Evolutionary conservation across 2,329 filamentous ascomycete species (phyloP).

Genomic region (Sphaerostilbella broomeana): DNA sequence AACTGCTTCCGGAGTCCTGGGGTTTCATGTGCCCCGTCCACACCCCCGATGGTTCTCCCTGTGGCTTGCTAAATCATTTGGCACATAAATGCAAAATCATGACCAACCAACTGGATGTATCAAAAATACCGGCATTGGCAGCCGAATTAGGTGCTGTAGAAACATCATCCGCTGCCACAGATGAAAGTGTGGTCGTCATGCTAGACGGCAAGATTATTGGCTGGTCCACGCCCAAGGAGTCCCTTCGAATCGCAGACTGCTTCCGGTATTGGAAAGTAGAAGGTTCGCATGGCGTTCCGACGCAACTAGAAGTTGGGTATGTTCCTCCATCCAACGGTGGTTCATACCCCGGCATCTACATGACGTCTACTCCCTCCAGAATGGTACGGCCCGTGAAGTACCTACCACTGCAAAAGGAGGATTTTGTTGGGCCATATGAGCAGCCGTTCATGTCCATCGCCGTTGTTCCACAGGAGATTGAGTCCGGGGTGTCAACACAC

Average conservation of each 20-base stretch:
- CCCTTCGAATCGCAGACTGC: constrained; percentile 74
- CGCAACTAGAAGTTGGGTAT: constrained; percentile 84
- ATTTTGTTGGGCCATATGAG: constrained; percentile 88
- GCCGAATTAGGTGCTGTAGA: constrained; percentile 72
- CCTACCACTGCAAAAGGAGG: constrained; percentile 74
- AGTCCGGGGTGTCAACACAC: constrained; percentile 84
- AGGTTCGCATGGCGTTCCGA: constrained; percentile 70
- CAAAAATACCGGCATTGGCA: constrained; percentile 65
- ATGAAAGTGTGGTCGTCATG: constrained; percentile 82
- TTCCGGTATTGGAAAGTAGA: constrained; percentile 94
- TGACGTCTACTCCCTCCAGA: constrained; percentile 76
- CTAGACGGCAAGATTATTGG: constrained; percentile 86
- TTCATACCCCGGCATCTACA: constrained; percentile 94
- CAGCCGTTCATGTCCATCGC: constrained; percentile 99
- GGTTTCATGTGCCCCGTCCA: constrained; percentile 96
- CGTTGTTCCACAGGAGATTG: constrained; percentile 78
- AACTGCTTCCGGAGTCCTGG: constrained; percentile 93
- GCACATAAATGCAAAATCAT: constrained; percentile 90
- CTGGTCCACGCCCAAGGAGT: constrained; percentile 81
- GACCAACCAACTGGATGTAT: constrained; percentile 67
- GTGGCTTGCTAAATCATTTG: constrained; percentile 89
- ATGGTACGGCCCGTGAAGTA: constrained; percentile 94
- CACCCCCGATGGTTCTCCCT: constrained; percentile 92
- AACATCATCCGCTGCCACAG: constrained; percentile 68
- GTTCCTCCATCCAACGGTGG: constrained; percentile 82